Base-by-base conservation (phyloP, 257 asterid genomes). In the Hygrophila difformis region DNA sequence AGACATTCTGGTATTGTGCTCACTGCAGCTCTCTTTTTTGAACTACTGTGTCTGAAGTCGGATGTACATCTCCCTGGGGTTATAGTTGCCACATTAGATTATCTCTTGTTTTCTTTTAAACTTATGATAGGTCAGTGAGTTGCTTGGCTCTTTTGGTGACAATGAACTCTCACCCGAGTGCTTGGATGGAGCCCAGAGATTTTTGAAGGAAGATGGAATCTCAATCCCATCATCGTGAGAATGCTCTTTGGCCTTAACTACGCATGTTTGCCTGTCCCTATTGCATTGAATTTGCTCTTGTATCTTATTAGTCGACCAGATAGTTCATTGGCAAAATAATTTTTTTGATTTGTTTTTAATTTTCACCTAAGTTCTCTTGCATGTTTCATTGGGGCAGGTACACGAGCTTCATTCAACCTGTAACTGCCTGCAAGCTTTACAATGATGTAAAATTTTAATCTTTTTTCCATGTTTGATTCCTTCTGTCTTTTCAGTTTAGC, bases 111-210 rank as follows among this genome's bases (percentile, higher is more conserved):
- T n/a, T 24, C 20, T 49, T 57, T 51, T 44, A 33, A 33, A 57
- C 31, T 59, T 59, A 45, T 53, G 60, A 58, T 64, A 86, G 99
- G 99, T 86, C 47, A 86, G 99, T 59, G 96, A 86, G 66, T 71
- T 91, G 73, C 89, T 91, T 61, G 99, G 99, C 42, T 91, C 99
- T 9, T 91, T 91, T 57, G 99, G 95, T 41, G 99, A 91, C 70
- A 91, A 91, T 69, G 99, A 91, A 80, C 89, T 91, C 55, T 91
- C 99, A 22, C 99, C 99, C 7, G 99, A 91, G 70, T 91, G 96
- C 64, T 95, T 91, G 47, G 96, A 91, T 65, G 99, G 99, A 56
- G 99, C 99, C 55, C 93, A 79, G 55, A 82, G 93, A 55, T 91
- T 82, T 62, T 67, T 91, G 62, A 91, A 91, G 72, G 77, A 80